Percentiles rank a stretch among this genome's conserved stretches.
phyloP scores from a whole-genome alignment of 2,329 filamentous ascomycete genomes.

The Epichloe gansuensis region DNA sequence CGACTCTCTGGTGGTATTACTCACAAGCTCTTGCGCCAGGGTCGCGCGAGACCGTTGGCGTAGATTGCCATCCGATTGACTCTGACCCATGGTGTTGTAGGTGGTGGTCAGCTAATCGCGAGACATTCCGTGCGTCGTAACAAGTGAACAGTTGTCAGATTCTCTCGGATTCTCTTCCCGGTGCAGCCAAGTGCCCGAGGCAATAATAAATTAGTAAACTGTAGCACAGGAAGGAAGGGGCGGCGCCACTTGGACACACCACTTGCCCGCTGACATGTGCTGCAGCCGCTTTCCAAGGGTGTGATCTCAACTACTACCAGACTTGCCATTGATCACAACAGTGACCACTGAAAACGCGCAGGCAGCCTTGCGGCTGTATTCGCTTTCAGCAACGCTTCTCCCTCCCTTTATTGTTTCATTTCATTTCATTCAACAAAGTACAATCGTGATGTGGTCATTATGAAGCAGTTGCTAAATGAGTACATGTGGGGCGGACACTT shows the following conservation, averaged over 20 bases:
- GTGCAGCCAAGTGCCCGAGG: too few species aligned
- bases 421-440: too few species aligned
- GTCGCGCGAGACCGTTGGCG: slow-evolving; percentile 37
- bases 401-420: too few species aligned
- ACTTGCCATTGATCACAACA: too few species aligned
- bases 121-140: slow-evolving; percentile 11
- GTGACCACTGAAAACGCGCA: too few species aligned
- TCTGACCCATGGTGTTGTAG: slow-evolving; percentile 36
- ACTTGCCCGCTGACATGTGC: neutral
- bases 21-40: slow-evolving; percentile 39
- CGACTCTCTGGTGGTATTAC: slow-evolving; percentile 6
- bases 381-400: too few species aligned
- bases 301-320: too few species aligned
- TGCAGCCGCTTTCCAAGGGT: neutral
- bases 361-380: too few species aligned
- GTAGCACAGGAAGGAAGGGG: neutral
- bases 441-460: too few species aligned
- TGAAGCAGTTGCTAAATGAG: too few species aligned
- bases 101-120: slow-evolving; percentile 6
- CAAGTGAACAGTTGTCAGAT: neutral
- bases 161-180: neutral
- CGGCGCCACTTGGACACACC: neutral
- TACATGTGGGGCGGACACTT: neutral
- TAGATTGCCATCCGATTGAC: slow-evolving; percentile 33
- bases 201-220: too few species aligned